Base-by-base conservation (phyloP, 495 filamentous ascomycete species). In the Trichoderma orchidacearum region DNA sequence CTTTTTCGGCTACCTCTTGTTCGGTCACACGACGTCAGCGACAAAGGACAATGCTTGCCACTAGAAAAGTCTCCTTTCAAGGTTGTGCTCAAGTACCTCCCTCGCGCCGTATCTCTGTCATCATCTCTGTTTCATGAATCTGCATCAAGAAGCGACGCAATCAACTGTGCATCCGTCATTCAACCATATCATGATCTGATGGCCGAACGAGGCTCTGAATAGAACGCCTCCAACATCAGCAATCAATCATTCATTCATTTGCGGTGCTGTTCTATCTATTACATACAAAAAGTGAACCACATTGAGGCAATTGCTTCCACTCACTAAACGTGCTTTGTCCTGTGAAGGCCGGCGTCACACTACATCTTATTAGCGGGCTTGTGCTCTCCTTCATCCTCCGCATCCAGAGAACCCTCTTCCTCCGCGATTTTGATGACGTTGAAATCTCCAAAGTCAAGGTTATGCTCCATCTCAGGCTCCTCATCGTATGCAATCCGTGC, bases 21-120 rank as follows among this genome's bases (percentile, higher is more conserved):
- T 96, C 71, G 86, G 87, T 4, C 74, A 77, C 29, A 75, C 75
- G 58, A 83, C 83, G 13, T 77, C 81, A 38, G 76, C 82, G 38
- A 79, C 80, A 30, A 97, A 95, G 78, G 83, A 86, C 36, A 86
- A 89, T 54, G 91, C 93, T 51, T 98, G 93, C 70, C 93, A 98
- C 74, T 97, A 65, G 62, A 58, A 13, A 23, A n/a, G 7, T 30
- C 6, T 50, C 3, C 30, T 18, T n/a, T n/a, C n/a, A n/a, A n/a
- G n/a, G n/a, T n/a, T n/a, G n/a, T n/a, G n/a, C n/a, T n/a, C n/a
- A n/a, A n/a, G n/a, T n/a, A n/a, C n/a, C n/a, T n/a, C n/a, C n/a
- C n/a, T n/a, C n/a, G n/a, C n/a, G n/a, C n/a, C n/a, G n/a, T n/a
- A n/a, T n/a, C n/a, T n/a, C n/a, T n/a, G n/a, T n/a, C n/a, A n/a